These are phyloP conservation scores for Fagopyrum esculentum DNA, from an alignment of 148 eudicot species.

Conservation along the genomic window DNA sequence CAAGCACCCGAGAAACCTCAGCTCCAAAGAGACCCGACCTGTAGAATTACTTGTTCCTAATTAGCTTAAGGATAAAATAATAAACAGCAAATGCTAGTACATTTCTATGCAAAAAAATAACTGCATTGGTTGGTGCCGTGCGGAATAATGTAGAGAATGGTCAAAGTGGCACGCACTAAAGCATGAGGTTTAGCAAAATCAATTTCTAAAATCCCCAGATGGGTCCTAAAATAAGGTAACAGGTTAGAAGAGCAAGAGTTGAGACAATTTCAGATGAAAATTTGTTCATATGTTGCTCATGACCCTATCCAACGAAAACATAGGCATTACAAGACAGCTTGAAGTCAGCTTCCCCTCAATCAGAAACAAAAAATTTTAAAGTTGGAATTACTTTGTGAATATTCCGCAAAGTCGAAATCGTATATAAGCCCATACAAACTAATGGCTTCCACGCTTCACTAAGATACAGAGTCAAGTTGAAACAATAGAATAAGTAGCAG, in stretches of 20 bases:
- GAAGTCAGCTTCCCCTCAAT: neutral
- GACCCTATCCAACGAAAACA: neutral
- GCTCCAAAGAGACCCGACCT: constrained; percentile 71
- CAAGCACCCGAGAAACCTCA: constrained; percentile 89
- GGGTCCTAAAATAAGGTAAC: neutral
- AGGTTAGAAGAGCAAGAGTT: neutral
- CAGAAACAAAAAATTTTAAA: neutral
- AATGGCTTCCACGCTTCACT: neutral
- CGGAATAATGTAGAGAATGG: neutral
- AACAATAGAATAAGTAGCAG: neutral
- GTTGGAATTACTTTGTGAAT: neutral
- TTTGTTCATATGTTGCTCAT: neutral
- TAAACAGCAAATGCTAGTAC: neutral
- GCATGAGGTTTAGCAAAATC: neutral
- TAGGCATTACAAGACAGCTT: neutral
- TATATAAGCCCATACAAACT: neutral
- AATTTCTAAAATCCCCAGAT: neutral
- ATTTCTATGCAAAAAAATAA: neutral
- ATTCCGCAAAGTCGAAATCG: neutral
- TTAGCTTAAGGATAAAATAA: neutral
- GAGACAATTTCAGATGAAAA: neutral
- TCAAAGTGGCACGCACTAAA: neutral
- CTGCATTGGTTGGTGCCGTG: neutral
- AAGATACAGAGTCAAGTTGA: neutral
- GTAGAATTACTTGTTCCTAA: constrained; percentile 9